Evolutionary conservation across 192 early-diverging fungal genomes (phyloP).

Genomic region (Paraglomus brasilianum): DNA sequence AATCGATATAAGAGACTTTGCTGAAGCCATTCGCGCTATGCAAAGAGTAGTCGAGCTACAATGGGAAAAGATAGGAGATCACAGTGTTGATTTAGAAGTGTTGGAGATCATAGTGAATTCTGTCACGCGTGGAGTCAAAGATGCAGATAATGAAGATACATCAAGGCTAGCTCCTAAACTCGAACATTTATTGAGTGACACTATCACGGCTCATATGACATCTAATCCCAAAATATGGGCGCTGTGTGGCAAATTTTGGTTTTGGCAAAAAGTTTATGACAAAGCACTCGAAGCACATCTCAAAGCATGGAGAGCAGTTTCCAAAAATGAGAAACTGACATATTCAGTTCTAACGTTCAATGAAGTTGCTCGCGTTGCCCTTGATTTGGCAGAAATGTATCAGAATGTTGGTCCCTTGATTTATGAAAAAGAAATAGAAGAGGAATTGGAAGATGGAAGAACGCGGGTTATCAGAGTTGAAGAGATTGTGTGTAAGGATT

Average conservation of each 20-base stretch:
- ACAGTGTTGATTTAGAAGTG: conserved; percentile 79
- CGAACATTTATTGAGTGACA: conserved; percentile 61
- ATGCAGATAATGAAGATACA: conserved; percentile 52
- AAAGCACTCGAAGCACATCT: conserved; percentile 75
- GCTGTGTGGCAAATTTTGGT: conserved; percentile 73
- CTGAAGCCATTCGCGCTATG: conserved; percentile 85
- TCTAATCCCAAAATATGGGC: conserved; percentile 73
- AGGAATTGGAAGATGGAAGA: conserved; percentile 36
- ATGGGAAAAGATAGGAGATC: conserved; percentile 65
- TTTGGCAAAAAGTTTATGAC: conserved; percentile 59
- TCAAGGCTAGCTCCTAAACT: conserved; percentile 51
- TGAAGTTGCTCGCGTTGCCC: conserved; percentile 62
- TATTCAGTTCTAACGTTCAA: conserved; percentile 72
- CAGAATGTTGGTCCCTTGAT: conserved; percentile 67
- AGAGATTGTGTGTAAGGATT: conserved; percentile 77
- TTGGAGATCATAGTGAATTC: conserved; percentile 71
- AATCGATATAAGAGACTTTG: conserved; percentile 74
- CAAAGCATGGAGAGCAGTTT: conserved; percentile 81
- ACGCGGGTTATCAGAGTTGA: conserved; percentile 35
- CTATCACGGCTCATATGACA: conserved; percentile 77
- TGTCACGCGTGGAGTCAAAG: conserved; percentile 56
- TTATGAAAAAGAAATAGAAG: conserved; percentile 39
- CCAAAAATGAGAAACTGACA: conserved; percentile 73
- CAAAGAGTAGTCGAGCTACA: conserved; percentile 74
- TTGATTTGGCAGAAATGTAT: conserved; percentile 80